These are phyloP conservation scores for Atkinsonella texensis DNA, from an alignment of 2,329 filamentous ascomycete genomes.

Conservation along the genomic window DNA sequence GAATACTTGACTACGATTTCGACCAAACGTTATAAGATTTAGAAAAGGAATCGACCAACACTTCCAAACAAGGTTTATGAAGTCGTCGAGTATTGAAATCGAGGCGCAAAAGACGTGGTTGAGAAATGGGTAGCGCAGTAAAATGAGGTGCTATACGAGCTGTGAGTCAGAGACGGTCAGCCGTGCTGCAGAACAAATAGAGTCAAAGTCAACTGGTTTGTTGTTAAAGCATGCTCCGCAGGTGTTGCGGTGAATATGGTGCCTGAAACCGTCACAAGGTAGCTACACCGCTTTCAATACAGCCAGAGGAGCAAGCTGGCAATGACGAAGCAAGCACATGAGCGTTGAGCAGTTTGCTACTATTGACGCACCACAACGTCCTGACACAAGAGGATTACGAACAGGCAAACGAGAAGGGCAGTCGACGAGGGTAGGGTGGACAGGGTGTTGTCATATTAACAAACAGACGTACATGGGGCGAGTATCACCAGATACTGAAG, in stretches of 20 bases:
- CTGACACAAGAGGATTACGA: not conserved
- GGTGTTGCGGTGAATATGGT: not conserved
- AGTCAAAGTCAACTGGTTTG: not conserved
- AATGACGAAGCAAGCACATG: not conserved
- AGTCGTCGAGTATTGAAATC: not conserved
- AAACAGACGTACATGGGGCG: not conserved
- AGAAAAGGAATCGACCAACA: not conserved
- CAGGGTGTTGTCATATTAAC: not conserved
- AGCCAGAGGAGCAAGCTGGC: not conserved
- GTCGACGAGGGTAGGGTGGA: not conserved
- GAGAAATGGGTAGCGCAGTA: not conserved
- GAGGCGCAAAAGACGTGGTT: not conserved
- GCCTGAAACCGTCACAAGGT: not conserved
- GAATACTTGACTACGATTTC: not conserved
- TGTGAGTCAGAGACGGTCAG: not conserved
- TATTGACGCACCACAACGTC: not conserved
- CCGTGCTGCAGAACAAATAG: not conserved
- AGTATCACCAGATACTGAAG: slow-evolving; percentile 1
- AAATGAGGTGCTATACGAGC: not conserved
- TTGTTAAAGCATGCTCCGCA: not conserved
- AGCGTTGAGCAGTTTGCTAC: slow-evolving; percentile 2
- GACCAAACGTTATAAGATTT: not conserved
- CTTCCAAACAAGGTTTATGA: not conserved
- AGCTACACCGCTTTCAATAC: not conserved
- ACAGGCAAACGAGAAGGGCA: not conserved